Evolutionary conservation across 2,329 filamentous ascomycete species (phyloP).

Genomic region (Nigrospora osmanthi): DNA sequence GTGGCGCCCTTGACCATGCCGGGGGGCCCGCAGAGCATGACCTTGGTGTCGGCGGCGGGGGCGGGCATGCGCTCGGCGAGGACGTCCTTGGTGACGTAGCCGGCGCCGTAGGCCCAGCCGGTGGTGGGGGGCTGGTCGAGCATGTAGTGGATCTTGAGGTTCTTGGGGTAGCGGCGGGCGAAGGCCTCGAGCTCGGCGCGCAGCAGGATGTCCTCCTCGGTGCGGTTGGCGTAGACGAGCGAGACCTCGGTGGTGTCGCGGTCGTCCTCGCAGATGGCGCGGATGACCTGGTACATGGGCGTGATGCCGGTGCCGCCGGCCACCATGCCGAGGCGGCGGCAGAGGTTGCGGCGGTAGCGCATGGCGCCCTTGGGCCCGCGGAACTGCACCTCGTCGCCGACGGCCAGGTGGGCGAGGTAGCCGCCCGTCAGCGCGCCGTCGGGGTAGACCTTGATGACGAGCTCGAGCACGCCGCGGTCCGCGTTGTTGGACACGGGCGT

Average conservation of each 20-base stretch:
- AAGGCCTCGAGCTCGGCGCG: conserved; percentile 46
- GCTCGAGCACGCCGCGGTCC: conserved; percentile 39
- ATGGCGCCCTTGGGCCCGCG: conserved; percentile 51
- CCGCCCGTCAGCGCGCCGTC: conserved; percentile 40
- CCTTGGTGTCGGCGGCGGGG: conserved; percentile 36
- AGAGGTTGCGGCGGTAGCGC: conserved; percentile 35
- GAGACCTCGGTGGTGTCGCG: conserved; percentile 47
- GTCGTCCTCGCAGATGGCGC: conserved; percentile 55
- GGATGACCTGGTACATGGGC: conserved; percentile 55
- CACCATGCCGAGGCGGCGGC: conserved; percentile 44
- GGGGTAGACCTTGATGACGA: conserved; percentile 44
- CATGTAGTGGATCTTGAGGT: conserved; percentile 48
- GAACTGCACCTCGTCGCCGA: conserved; percentile 42
- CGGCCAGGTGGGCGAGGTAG: conserved; percentile 36
- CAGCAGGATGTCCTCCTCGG: conserved; percentile 52
- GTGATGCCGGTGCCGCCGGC: conserved; percentile 45
- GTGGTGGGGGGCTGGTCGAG: conserved; percentile 33
- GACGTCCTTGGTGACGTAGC: conserved; percentile 42
- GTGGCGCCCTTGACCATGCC: conserved; percentile 52
- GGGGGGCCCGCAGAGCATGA: conserved; percentile 54
- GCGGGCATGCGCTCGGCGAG: conserved; percentile 40
- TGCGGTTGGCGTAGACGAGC: conserved; percentile 52
- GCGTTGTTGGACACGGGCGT: conserved; percentile 44
- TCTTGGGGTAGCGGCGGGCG: conserved; percentile 39
- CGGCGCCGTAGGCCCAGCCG: conserved; percentile 39